Conservation (phyloP, 1,139 yeast species). For the Geotrichum carabidarum region DNA sequence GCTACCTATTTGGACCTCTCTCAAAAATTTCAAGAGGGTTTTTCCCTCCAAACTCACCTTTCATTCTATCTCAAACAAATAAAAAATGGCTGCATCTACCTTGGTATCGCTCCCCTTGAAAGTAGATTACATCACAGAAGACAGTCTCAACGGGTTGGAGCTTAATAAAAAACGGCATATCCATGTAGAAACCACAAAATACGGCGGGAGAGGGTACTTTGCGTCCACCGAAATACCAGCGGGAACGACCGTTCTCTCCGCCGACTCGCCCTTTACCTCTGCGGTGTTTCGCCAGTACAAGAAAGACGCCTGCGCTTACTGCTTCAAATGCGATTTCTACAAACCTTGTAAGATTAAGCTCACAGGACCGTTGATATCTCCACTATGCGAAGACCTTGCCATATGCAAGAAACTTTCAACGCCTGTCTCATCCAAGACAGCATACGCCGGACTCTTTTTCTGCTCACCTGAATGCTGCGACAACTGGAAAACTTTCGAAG, state of each 20-base stretch:
- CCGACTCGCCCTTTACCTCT: slow-evolving; percentile 45
- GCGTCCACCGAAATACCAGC: slow-evolving; percentile 42
- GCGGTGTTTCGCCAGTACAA: slow-evolving; percentile 52
- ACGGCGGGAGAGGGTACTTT: slow-evolving; percentile 64
- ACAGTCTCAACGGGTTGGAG: not conserved
- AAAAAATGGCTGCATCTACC: not conserved
- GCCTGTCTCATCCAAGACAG: slow-evolving; percentile 24
- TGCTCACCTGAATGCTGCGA: slow-evolving; percentile 48
- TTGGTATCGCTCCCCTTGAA: not conserved
- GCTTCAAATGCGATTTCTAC: slow-evolving; percentile 52
- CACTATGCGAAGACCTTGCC: not conserved
- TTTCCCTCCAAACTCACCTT: not conserved
- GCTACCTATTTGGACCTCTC: not conserved
- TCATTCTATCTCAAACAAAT: not conserved
- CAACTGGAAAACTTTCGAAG: slow-evolving; percentile 36
- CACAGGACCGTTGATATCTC: slow-evolving; percentile 6
- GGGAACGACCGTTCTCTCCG: slow-evolving; percentile 43
- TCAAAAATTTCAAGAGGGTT: not conserved
- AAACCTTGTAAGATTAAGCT: slow-evolving; percentile 41
- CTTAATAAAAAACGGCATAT: slow-evolving; percentile 6
- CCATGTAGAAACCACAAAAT: slow-evolving; percentile 27
- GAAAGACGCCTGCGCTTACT: slow-evolving; percentile 59
- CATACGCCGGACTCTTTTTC: slow-evolving; percentile 50
- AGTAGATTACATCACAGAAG: not conserved
- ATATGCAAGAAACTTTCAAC: slow-evolving; percentile 15